A percentile compares a stretch with the other conserved stretches of the same genome.
Evolutionary conservation across 352 stramenopile species (phyloP).

Genomic region (Pythium vanterpoolii): DNA sequence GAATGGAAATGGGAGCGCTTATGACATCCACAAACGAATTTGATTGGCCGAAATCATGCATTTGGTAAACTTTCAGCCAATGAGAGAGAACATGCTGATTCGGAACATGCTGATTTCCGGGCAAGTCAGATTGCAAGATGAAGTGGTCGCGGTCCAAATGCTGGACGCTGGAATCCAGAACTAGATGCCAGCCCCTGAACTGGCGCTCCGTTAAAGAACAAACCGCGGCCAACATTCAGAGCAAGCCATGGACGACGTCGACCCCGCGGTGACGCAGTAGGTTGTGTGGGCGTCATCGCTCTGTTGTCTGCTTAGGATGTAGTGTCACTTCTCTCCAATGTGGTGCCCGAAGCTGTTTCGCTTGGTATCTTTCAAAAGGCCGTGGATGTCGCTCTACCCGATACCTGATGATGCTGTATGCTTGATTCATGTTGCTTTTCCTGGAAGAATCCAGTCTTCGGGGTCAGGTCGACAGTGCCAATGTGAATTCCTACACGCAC

Average conservation of each 20-base stretch:
- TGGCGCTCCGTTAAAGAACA: too few relatives aligned
- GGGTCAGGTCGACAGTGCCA: too few relatives aligned
- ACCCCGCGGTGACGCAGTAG: background rate
- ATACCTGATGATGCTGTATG: background rate
- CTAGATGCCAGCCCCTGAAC: too few relatives aligned
- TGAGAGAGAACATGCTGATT: background rate
- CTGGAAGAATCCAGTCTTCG: too few relatives aligned
- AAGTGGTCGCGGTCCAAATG: too few relatives aligned
- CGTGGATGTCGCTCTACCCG: background rate
- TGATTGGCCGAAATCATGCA: background rate
- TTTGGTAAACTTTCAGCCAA: background rate
- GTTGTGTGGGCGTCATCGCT: too few relatives aligned
- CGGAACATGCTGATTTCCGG: background rate
- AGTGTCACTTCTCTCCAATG: background rate
- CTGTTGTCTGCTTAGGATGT: background rate
- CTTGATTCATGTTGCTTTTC: too few relatives aligned
- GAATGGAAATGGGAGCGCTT: too few relatives aligned
- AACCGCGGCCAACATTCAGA: too few relatives aligned
- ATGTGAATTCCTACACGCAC: too few relatives aligned
- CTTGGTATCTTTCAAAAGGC: slow-evolving; percentile 1
- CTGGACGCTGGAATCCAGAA: too few relatives aligned
- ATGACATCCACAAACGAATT: background rate
- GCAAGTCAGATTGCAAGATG: background rate
- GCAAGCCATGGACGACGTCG: background rate
- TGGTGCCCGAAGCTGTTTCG: background rate